phyloP scores from a whole-genome alignment of 139 green algal species.

The Tetraselmis chui region DNA sequence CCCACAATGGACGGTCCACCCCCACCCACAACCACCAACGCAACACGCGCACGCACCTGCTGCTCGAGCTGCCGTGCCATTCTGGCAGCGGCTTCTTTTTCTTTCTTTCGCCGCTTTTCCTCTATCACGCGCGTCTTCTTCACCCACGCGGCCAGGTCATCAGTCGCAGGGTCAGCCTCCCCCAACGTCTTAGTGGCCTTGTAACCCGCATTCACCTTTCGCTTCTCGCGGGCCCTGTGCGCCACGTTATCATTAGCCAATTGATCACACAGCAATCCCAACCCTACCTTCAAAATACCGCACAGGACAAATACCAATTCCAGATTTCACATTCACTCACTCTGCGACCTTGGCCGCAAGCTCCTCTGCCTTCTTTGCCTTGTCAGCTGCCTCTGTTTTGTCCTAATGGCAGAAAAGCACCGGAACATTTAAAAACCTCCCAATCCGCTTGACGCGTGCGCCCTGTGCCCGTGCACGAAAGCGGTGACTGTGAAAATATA shows the following conservation, averaged over 20 bases:
- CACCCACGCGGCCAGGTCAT: constrained; percentile 67
- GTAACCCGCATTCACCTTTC: constrained; percentile 15
- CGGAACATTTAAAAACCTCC: too few species aligned
- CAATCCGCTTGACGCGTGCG: too few species aligned
- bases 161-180: constrained; percentile 43
- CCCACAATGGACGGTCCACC: neutral
- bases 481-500: too few species aligned
- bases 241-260: too few species aligned
- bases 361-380: neutral
- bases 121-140: constrained; percentile 35
- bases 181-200: constrained; percentile 48
- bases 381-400: neutral
- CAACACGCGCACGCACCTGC: constrained; percentile 8
- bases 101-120: constrained; percentile 23
- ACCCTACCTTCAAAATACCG: too few species aligned
- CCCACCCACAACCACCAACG: neutral
- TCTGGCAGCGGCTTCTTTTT: constrained; percentile 13
- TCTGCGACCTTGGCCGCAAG: neutral
- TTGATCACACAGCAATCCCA: too few species aligned
- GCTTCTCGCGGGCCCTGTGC: constrained; percentile 37
- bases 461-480: too few species aligned
- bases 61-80: constrained; percentile 21
- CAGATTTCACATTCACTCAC: neutral
- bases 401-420: neutral
- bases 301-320: neutral